phyloP scores from a whole-genome alignment of 345 rosid genomes.

The Diplotaxis tenuifolia region DNA sequence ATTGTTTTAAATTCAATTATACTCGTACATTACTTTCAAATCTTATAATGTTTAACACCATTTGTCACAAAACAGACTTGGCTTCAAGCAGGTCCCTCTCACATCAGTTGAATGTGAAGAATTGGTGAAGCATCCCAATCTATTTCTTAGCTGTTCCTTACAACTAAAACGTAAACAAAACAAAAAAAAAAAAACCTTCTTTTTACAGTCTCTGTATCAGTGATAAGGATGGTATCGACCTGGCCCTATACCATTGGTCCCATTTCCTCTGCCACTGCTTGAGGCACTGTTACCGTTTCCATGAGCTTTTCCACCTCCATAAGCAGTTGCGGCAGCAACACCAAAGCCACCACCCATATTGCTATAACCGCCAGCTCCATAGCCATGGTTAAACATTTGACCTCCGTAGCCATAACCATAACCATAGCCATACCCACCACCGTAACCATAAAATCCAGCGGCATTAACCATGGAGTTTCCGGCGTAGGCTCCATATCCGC shows the following conservation, averaged over 20 bases:
- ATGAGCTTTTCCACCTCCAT: conserved; percentile 41
- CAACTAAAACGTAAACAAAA: neutral
- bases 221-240: conserved; percentile 69
- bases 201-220: conserved; percentile 39
- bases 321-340: conserved; percentile 39
- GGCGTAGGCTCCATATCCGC: conserved; percentile 41
- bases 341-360: conserved; percentile 49
- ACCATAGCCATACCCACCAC: conserved; percentile 53
- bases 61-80: neutral
- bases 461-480: conserved; percentile 43
- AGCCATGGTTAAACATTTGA: conserved; percentile 39
- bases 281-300: conserved; percentile 41
- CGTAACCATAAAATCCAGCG: conserved; percentile 49
- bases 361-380: conserved; percentile 39
- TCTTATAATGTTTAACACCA: conserved; percentile 10
- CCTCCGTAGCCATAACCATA: conserved; percentile 49
- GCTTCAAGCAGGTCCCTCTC: conserved; percentile 4
- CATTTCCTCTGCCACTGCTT: conserved; percentile 49
- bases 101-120: conserved; percentile 27
- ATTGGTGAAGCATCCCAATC: conserved; percentile 19
- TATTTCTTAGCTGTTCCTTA: conserved; percentile 15
- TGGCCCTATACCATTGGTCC: conserved; percentile 43
- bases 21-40: conserved; percentile 1
- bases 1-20: neutral
- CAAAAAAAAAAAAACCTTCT: neutral